Evolutionary conservation across 177 flowering plant genomes (phyloP), one percentile per base, ranked within the genome.

Genomic region (Tripterygium wilfordii): DNA sequence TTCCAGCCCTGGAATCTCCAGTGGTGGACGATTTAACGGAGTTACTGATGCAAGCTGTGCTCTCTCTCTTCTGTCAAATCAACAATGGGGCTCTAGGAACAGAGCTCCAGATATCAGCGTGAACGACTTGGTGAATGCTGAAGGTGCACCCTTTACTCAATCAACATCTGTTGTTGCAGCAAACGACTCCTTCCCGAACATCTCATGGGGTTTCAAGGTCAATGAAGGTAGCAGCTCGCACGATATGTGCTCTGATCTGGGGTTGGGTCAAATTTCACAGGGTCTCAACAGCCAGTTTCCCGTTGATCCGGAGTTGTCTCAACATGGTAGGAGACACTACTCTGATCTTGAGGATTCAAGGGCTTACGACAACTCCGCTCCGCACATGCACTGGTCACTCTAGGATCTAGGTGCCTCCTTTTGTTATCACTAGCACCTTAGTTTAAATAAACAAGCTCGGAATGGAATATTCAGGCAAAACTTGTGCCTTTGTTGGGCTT

Each of bases 31-130:
- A 66, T 72, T 62, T 52, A 44, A 51, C 22, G 58, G 46, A 53
- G 63, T 45, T 5, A 13, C 62, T 1, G 80, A 83, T 78, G 80
- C 95, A 33, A 62, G 65, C 71, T 64, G 88, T 91, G 98, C 96
- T 91, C 98, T 88, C 98, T 85, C 98, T 91, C 98, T 91, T 91
- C 98, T 91, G 96, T 88, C 98, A 85, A 76, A 62, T 57, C 82
- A 79, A 55, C 71, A 74, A 49, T 81, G 86, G 88, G 70, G 60
- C 71, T 66, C 77, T 26, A 67, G 75, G 68, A 69, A 53, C 62
- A 70, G 54, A 36, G 51, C 77, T 36, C 56, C 75, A 1, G 63
- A 51, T 56, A 54, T 63, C 25, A 63, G 57, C 36, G 51, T 53
- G 30, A 68, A 61, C 20, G 48, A 53, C 65, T 54, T 68, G 14